These are phyloP conservation scores for Xanthoceras sorbifolium DNA, from an alignment of 345 rosid genomes.

Conservation along the genomic window DNA sequence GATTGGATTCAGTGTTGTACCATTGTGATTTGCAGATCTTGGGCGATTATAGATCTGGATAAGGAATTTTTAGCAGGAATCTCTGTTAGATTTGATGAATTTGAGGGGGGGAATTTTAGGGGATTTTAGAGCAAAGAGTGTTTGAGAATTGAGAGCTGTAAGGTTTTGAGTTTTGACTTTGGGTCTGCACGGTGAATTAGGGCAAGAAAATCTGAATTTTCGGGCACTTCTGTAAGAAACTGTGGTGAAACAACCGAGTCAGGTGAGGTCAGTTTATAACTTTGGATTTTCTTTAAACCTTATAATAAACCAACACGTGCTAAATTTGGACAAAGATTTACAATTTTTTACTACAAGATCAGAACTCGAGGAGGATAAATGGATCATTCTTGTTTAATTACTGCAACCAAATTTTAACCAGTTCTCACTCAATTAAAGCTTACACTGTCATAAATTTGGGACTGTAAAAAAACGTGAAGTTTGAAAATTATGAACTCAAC, in stretches of 20 bases:
- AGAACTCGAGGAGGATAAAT: background rate
- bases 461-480: too few species aligned
- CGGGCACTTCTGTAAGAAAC: background rate
- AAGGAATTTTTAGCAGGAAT: constrained; percentile 35
- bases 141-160: background rate
- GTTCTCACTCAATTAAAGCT: too few species aligned
- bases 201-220: constrained; percentile 6
- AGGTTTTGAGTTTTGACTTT: constrained; percentile 20
- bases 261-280: background rate
- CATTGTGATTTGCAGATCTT: constrained; percentile 30
- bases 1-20: constrained; percentile 30
- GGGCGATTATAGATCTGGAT: constrained; percentile 36
- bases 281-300: background rate
- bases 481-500: too few species aligned
- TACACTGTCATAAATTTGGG: too few species aligned
- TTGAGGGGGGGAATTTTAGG: constrained; percentile 2
- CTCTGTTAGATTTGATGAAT: constrained; percentile 39
- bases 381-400: background rate
- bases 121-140: background rate
- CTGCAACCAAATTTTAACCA: background rate
- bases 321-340: background rate
- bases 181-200: constrained; percentile 17
- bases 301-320: background rate
- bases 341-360: background rate
- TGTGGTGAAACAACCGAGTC: background rate